A percentile compares a stretch with the other conserved stretches of the same genome.
Evolutionary conservation across 2,329 filamentous ascomycete genomes (phyloP).

Genomic region (Cryphonectria carpinicola): DNA sequence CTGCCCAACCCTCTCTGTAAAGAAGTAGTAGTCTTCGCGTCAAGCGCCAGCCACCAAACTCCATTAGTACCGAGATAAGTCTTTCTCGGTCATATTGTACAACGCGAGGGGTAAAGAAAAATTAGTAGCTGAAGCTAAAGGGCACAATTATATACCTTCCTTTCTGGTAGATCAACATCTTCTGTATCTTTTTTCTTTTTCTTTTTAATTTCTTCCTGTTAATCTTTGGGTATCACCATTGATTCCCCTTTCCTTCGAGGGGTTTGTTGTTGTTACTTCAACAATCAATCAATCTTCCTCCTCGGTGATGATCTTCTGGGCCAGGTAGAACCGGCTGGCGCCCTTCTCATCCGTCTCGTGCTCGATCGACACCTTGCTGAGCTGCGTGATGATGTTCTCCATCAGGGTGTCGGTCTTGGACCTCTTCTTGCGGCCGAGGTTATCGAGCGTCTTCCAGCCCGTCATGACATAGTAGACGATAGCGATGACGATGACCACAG

Average conservation of each 20-base stretch:
- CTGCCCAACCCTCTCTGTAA: background rate
- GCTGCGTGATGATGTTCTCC: constrained; percentile 68
- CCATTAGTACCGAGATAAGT: background rate
- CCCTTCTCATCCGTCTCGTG: constrained; percentile 57
- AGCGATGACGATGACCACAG: constrained; percentile 66
- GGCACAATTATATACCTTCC: background rate
- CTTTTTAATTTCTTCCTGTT: background rate
- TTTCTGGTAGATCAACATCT: background rate
- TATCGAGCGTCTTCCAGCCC: constrained; percentile 59
- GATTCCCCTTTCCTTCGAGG: background rate
- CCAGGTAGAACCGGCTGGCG: constrained; percentile 43
- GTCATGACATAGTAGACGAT: constrained; percentile 67
- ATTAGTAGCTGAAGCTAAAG: background rate
- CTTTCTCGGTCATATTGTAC: background rate
- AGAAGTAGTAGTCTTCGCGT: constrained; percentile 11
- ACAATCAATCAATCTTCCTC: constrained; percentile 29
- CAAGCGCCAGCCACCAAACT: constrained; percentile 15
- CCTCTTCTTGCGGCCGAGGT: constrained; percentile 66
- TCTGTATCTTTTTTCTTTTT: constrained; percentile 1
- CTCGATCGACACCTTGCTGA: constrained; percentile 66
- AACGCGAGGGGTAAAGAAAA: background rate
- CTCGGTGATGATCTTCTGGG: constrained; percentile 29
- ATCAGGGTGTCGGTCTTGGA: constrained; percentile 63
- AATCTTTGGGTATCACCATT: background rate
- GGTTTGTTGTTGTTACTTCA: background rate